phyloP scores from a whole-genome alignment of 2,329 filamentous ascomycete genomes.

The Ophiostoma montium region DNA sequence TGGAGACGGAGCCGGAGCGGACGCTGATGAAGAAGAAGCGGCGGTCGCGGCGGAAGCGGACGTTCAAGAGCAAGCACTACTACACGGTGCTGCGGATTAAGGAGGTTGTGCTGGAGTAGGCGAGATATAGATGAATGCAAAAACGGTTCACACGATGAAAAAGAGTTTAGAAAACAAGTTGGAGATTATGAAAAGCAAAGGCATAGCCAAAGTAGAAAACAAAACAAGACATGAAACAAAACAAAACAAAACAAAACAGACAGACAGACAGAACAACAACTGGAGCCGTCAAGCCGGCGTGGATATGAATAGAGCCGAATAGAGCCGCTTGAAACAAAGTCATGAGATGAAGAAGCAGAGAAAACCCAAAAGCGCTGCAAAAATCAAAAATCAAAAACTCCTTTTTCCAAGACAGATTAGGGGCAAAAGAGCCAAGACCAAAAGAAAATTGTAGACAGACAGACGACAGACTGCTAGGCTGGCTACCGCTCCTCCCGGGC shows the following conservation, averaged over 20 bases:
- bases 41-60: constrained; percentile 58
- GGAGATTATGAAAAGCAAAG: background rate
- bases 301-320: background rate
- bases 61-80: constrained; percentile 76
- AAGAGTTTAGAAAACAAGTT: too few species aligned
- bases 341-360: background rate
- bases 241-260: constrained; percentile 18
- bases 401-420: background rate
- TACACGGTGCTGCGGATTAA: constrained; percentile 78
- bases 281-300: background rate
- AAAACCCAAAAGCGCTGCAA: background rate
- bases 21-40: constrained; percentile 71
- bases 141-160: too few species aligned
- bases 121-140: too few species aligned
- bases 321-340: background rate
- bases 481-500: constrained; percentile 16
- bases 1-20: constrained; percentile 67
- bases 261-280: constrained; percentile 1
- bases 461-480: background rate
- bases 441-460: too few species aligned
- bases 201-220: background rate
- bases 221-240: background rate
- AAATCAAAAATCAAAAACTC: background rate
- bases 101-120: constrained; percentile 30
- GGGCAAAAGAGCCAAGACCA: background rate